These are phyloP conservation scores for Neurospora crassa DNA, from an alignment of 2,329 filamentous ascomycete species.

Conservation along the genomic window DNA sequence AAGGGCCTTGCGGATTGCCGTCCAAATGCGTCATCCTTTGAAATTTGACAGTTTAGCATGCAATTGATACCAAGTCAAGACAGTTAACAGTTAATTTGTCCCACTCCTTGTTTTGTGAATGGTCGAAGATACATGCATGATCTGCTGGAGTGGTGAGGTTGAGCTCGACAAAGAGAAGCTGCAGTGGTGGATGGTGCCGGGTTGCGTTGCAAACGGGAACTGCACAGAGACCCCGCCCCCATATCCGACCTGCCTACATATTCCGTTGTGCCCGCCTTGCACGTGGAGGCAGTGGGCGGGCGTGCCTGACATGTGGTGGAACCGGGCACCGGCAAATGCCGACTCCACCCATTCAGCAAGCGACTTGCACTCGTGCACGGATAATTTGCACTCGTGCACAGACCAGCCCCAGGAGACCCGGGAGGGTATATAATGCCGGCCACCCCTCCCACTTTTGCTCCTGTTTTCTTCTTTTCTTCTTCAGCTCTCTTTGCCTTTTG, in stretches of 20 bases:
- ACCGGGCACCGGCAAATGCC: not conserved
- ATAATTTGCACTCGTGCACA: constrained; percentile 7
- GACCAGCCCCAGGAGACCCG: not conserved
- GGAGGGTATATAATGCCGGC: constrained; percentile 3
- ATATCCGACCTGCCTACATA: not conserved
- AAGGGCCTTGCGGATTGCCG: constrained; percentile 70
- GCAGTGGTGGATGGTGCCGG: not conserved
- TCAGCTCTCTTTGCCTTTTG: constrained; percentile 16
- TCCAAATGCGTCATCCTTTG: constrained; percentile 62
- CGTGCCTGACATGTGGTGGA: not conserved
- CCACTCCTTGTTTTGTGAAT: not conserved
- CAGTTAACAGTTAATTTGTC: not conserved
- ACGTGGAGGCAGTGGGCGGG: not conserved
- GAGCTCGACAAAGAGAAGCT: not conserved
- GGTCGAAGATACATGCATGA: not conserved
- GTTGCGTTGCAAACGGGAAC: not conserved
- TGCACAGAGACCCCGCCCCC: not conserved
- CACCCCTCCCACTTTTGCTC: constrained; percentile 2
- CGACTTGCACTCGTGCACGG: not conserved
- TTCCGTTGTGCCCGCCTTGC: not conserved
- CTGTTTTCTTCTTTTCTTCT: constrained; percentile 8
- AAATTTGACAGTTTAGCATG: constrained; percentile 10
- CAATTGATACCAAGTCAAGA: not conserved
- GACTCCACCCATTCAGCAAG: not conserved
- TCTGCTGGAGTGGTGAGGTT: not conserved